These are phyloP conservation scores for Exsudoporus floridanus DNA, from an alignment of 1,284 basidiomycete species.

Conservation along the genomic window DNA sequence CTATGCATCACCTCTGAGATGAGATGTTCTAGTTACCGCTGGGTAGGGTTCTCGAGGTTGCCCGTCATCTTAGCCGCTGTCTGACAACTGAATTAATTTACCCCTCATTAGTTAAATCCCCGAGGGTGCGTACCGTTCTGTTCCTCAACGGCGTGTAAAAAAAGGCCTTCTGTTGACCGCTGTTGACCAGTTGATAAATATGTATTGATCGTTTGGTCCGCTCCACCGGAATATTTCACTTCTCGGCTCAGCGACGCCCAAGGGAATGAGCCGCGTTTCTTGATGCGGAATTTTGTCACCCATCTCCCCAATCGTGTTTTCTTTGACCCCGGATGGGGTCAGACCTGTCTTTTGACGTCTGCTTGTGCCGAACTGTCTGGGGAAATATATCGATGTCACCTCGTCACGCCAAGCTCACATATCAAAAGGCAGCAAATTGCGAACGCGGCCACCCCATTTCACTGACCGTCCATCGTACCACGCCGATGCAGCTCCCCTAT, in stretches of 20 bases:
- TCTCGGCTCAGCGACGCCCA: constrained; percentile 1
- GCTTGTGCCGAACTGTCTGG: background rate
- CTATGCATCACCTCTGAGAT: constrained; percentile 8
- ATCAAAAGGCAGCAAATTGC: background rate
- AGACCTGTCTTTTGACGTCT: background rate
- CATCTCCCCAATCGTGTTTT: background rate
- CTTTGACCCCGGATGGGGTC: background rate
- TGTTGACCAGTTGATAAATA: constrained; percentile 25
- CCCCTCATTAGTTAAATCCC: constrained; percentile 27
- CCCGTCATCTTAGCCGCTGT: constrained; percentile 14
- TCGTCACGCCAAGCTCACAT: constrained; percentile 5
- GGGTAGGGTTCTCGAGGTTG: constrained; percentile 9
- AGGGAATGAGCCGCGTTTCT: background rate
- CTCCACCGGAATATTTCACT: background rate
- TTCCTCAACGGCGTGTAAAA: constrained; percentile 17
- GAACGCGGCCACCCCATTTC: constrained; percentile 12
- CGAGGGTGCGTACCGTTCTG: constrained; percentile 2
- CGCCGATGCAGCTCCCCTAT: constrained; percentile 7
- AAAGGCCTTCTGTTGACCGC: constrained; percentile 15
- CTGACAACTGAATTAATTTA: constrained; percentile 26
- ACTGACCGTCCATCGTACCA: constrained; percentile 8
- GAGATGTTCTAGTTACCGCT: constrained; percentile 11
- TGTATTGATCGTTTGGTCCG: constrained; percentile 16
- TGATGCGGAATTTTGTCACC: background rate
- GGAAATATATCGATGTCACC: background rate